phyloP scores from a whole-genome alignment of 2,329 filamentous ascomycete species.

The Scleromitrula shiraiana region DNA sequence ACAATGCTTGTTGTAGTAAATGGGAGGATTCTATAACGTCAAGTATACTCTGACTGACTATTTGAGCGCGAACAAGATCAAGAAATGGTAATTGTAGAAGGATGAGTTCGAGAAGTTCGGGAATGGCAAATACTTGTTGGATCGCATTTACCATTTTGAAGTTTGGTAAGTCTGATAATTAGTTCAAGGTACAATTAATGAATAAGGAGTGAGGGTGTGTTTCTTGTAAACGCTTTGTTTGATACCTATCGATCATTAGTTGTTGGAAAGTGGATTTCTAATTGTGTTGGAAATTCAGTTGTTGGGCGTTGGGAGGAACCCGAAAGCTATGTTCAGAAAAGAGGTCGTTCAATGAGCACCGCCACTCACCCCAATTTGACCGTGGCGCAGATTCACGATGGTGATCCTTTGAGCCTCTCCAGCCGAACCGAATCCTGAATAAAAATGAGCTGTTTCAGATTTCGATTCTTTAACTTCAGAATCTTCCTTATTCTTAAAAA shows the following conservation, averaged over 20 bases:
- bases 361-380: neutral
- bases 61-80: slow-evolving; percentile 8
- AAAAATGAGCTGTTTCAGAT: neutral
- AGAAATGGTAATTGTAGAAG: slow-evolving; percentile 4
- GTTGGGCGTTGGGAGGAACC: neutral
- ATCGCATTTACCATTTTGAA: neutral
- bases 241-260: no score
- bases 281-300: no score
- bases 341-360: neutral
- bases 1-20: slow-evolving; percentile 1
- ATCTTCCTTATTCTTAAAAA: no score
- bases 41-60: neutral
- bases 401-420: neutral
- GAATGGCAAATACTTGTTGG: slow-evolving; percentile 3
- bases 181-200: neutral
- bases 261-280: no score
- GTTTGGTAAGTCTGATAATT: neutral
- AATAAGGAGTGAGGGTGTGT: neutral
- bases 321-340: neutral
- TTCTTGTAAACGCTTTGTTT: no score
- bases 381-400: neutral
- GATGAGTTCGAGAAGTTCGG: slow-evolving; percentile 6
- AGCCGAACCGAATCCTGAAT: neutral
- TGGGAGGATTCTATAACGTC: slow-evolving; percentile 3
- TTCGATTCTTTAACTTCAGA: neutral